A percentile compares a stretch with the other conserved stretches of the same genome.
phyloP scores from a whole-genome alignment of 345 rosid genomes.

The Odontarrhena argentea region DNA sequence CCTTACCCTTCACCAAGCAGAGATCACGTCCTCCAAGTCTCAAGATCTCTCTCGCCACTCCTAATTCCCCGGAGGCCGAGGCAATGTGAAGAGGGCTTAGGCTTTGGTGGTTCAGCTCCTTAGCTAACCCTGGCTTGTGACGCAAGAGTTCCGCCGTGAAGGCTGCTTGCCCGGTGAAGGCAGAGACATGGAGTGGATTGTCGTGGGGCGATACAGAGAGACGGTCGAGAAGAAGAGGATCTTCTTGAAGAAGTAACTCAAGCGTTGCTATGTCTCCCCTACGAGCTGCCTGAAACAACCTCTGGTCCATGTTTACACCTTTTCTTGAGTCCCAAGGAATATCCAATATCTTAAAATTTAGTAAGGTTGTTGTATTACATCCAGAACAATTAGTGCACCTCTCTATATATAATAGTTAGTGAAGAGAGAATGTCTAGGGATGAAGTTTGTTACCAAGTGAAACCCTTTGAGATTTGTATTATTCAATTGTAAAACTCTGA shows the following conservation, averaged over 20 bases:
- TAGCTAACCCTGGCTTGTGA: constrained; percentile 25
- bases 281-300: constrained; percentile 33
- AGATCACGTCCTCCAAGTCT: too few relatives aligned
- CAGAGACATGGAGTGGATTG: constrained; percentile 37
- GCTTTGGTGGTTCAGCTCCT: constrained; percentile 18
- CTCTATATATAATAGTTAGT: constrained; percentile 3
- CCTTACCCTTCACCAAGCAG: constrained; percentile 11
- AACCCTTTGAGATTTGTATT: background rate
- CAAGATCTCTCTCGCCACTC: constrained; percentile 4
- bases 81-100: constrained; percentile 33
- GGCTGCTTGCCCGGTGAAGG: constrained; percentile 22
- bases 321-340: constrained; percentile 3
- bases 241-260: constrained; percentile 22
- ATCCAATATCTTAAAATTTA: background rate
- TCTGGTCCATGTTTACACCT: constrained; percentile 25
- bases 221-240: constrained; percentile 35
- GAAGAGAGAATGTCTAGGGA: constrained; percentile 6
- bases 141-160: background rate
- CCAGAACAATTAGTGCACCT: constrained; percentile 1
- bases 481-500: constrained; percentile 4
- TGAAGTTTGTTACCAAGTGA: constrained; percentile 1
- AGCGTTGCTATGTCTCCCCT: constrained; percentile 26
- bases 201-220: constrained; percentile 19
- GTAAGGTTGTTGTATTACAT: background rate
- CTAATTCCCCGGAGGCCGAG: constrained; percentile 15